phyloP scores from a whole-genome alignment of 768 basidiomycete genomes.

The Naematelia aurantialba region DNA sequence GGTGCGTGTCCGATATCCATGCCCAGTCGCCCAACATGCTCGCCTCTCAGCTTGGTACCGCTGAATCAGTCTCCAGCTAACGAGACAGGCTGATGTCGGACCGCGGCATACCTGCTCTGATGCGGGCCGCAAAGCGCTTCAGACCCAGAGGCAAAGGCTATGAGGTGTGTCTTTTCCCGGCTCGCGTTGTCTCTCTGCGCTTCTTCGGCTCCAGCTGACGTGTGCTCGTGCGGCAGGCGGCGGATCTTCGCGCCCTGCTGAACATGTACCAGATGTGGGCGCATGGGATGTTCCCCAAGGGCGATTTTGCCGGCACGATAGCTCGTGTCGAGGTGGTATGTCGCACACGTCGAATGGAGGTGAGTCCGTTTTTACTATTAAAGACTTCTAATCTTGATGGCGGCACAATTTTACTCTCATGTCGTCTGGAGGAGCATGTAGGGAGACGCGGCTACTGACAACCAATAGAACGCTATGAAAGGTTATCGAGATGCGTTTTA shows the following conservation, averaged over 20 bases:
- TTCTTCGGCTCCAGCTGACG: neutral
- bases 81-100: conserved; percentile 60
- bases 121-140: conserved; percentile 72
- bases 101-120: conserved; percentile 73
- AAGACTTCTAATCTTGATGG: neutral
- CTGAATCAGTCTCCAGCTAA: neutral
- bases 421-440: too few relatives aligned
- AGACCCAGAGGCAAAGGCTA: conserved; percentile 83
- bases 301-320: conserved; percentile 80
- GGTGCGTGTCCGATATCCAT: conserved; percentile 48
- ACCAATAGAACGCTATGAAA: conserved; percentile 29
- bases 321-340: conserved; percentile 81
- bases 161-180: conserved; percentile 59
- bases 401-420: neutral
- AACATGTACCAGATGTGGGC: conserved; percentile 92
- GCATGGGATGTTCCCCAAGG: conserved; percentile 85
- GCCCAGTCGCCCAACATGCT: too few relatives aligned
- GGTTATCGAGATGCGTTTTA: conserved; percentile 42
- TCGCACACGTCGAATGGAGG: conserved; percentile 79
- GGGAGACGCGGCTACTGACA: neutral
- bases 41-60: too few relatives aligned
- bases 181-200: neutral
- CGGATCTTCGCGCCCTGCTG: conserved; percentile 75
- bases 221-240: conserved; percentile 6
- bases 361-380: too few relatives aligned